phyloP scores from a whole-genome alignment of 2,329 filamentous ascomycete species.

The Neocucurbitaria cava region DNA sequence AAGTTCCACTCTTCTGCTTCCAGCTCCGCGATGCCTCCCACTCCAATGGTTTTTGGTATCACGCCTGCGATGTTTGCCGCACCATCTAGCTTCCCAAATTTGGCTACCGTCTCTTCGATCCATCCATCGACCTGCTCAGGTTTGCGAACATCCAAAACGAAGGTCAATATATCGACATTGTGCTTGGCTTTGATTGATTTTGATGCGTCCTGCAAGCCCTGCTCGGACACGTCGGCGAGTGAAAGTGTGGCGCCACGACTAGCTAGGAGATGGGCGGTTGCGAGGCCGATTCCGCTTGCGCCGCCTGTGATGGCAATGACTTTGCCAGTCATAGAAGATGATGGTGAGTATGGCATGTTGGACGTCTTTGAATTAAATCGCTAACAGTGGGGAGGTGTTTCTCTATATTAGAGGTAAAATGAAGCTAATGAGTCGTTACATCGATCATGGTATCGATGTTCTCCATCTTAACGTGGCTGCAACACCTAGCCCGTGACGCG shows the following conservation, averaged over 20 bases:
- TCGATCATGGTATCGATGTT: not conserved
- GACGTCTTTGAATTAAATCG: not conserved
- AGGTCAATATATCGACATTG: constrained; percentile 16
- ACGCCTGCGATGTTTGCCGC: constrained; percentile 52
- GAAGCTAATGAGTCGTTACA: not conserved
- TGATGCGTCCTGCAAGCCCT: constrained; percentile 44
- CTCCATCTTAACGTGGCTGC: not conserved
- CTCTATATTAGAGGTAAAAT: not conserved
- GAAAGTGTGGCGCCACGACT: constrained; percentile 44
- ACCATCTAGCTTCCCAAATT: constrained; percentile 48
- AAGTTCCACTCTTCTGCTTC: constrained; percentile 24
- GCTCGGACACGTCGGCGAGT: constrained; percentile 36
- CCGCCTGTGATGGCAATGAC: constrained; percentile 15
- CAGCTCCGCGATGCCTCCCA: constrained; percentile 12
- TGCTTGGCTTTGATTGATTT: constrained; percentile 20
- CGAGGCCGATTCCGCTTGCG: constrained; percentile 54
- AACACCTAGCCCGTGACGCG: not conserved
- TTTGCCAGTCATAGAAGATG: constrained; percentile 7
- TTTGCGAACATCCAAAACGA: constrained; percentile 53
- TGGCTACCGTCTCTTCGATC: constrained; percentile 45
- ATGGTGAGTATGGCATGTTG: constrained; percentile 3
- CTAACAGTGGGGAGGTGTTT: not conserved
- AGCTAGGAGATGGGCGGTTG: constrained; percentile 53
- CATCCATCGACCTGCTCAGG: constrained; percentile 49
- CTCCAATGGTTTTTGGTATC: constrained; percentile 13